Evolutionary conservation across 2,329 filamentous ascomycete genomes (phyloP), one percentile per base, ranked within the genome.

Genomic region (Colletotrichum scovillei): DNA sequence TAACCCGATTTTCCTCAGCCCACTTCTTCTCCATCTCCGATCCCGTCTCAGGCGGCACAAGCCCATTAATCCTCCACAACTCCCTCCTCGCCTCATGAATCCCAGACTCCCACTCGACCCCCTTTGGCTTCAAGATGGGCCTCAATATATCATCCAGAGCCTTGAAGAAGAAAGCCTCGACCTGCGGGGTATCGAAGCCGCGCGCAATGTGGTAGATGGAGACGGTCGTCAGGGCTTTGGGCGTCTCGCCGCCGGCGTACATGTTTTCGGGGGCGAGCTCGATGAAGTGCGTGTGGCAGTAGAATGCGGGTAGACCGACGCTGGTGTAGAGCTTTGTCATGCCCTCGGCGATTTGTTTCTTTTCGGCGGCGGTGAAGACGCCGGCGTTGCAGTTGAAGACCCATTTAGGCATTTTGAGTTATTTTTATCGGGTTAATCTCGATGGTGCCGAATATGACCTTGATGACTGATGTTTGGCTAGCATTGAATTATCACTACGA

Each of bases 221-320:
- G 30, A 67, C 26, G 30, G 65, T 62, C 26, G 16, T 26, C 56
- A 67, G 14, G n/a, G n/a, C 30, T 11, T 53, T 16, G 56, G 65
- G 53, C 26, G 46, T 80, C 77, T 86, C 84, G 66, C 86, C 79
- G 0, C 85, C 81, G 0, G 84, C 86, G 72, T 86, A 85, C 4
- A 86, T 81, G n/a, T 79, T 80, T 12, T 76, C 75, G 0, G 72
- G 60, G 2, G 75, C 77, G 6, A 76, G 77, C 52, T 77, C 72
- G 12, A 76, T 72, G 6, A 76, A 76, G 4, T 76, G 69, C 75
- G 78, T 46, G 57, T 62, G 65, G 65, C 57, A 67, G 65, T 67
- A 67, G 30, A 62, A 62, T 8, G 57, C 65, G 28, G 65, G 65
- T 1, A 62, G 57, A 5, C 30, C 24, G 56, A 46, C 65, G 24